These are phyloP conservation scores for Pichia exigua DNA, from an alignment of 805 yeast genomes.

Conservation along the genomic window DNA sequence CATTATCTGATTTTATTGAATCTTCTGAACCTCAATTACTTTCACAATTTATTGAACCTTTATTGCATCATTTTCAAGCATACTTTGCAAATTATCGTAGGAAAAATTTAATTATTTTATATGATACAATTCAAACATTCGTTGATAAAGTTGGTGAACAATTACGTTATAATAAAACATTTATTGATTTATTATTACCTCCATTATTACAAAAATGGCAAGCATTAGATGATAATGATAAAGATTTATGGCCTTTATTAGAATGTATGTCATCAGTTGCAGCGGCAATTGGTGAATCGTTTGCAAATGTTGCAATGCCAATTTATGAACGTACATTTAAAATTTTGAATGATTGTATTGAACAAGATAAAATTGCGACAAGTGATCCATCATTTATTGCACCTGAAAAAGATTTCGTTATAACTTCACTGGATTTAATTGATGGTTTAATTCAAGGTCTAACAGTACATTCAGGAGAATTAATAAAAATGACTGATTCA, in stretches of 20 bases:
- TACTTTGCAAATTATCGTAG: slow-evolving; percentile 78
- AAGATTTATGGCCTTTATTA: slow-evolving; percentile 81
- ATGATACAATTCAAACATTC: slow-evolving; percentile 87
- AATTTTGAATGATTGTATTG: slow-evolving; percentile 61
- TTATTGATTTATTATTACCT: slow-evolving; percentile 60
- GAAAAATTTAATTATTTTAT: slow-evolving; percentile 70
- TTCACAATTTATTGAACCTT: slow-evolving; percentile 53
- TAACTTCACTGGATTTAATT: slow-evolving; percentile 80
- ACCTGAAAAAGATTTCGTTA: slow-evolving; percentile 86
- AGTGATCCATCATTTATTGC: slow-evolving; percentile 60
- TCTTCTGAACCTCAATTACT: slow-evolving; percentile 57
- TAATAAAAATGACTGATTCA: slow-evolving; percentile 32
- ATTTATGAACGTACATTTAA: slow-evolving; percentile 73
- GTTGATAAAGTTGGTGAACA: slow-evolving; percentile 66
- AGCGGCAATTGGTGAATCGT: slow-evolving; percentile 72
- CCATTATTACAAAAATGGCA: slow-evolving; percentile 83
- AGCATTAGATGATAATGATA: slow-evolving; percentile 62
- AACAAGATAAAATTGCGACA: slow-evolving; percentile 53
- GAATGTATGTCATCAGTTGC: slow-evolving; percentile 93
- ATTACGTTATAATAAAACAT: slow-evolving; percentile 44
- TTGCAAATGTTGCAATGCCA: slow-evolving; percentile 83
- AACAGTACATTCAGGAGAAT: slow-evolving; percentile 50
- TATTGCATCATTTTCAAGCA: slow-evolving; percentile 59
- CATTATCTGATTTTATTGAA: slow-evolving; percentile 79
- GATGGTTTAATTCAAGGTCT: slow-evolving; percentile 93